Base-by-base conservation (phyloP, 2,329 filamentous ascomycete species). In the Xylaria sp. region DNA sequence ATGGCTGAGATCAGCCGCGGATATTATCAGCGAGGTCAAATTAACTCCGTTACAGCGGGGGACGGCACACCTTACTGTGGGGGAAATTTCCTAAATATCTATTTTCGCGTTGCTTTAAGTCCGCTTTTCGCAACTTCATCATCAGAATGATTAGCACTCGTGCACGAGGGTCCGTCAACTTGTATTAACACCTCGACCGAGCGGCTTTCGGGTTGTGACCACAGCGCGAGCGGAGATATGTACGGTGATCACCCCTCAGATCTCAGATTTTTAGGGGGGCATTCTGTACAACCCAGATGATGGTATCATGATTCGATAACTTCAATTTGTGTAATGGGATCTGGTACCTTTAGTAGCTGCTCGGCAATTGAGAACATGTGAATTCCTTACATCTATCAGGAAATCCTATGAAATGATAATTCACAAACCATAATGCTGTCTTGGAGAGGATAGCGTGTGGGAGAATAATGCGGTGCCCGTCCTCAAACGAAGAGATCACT, bases 1-100 rank as follows among this genome's bases (percentile, higher is more conserved):
- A 51, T 64, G 61, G 61, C 61, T 64, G 61, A 64, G 9, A 20
- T 51, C 61, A 64, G 61, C 61, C 42, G 49, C 10, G 11, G 17
- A 15, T 4, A 7, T 33, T 13, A 33, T 20, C 40, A n/a, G 49
- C 49, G n/a, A 23, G 33, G 42, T 49, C 6, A 15, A 33, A 20
- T 31, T 42, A 40, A 15, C 20, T 17, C 28, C 20, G 40, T 33
- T 64, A 64, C 53, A 7, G 53, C 7, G 61, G 53, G 61, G 40
- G 42, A 28, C 5, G 28, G 6, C 17, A 1, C 2, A 11, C 40
- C 58, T 58, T 63, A 58, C 53, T 36, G 53, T 56, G 60, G 60
- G 59, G 60, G 49, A 46, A 1, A 28, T 9, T 11, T 9, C 9
- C 38, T 51, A 2, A 31, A 13, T 13, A 11, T 17, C 26, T 31